Percentiles rank a stretch among this genome's conserved stretches.
phyloP scores from a whole-genome alignment of 441 rosid species.

The Adansonia madagascariensis region DNA sequence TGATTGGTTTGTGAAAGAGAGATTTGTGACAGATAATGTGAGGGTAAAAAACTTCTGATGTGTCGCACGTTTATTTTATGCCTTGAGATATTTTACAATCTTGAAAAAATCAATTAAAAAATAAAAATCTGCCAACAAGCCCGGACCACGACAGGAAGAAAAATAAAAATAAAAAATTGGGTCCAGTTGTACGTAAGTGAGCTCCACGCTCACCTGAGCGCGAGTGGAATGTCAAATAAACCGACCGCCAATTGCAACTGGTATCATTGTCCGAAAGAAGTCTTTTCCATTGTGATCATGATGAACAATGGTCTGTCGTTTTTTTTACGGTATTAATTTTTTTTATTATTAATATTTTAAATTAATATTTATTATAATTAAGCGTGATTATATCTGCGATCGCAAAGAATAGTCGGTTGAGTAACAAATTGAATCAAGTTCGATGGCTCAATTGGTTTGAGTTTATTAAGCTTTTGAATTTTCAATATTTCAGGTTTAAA shows the following conservation, averaged over 20 bases:
- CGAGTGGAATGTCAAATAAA: not conserved
- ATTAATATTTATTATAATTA: too few species aligned
- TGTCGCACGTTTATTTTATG: not conserved
- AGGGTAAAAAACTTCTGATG: not conserved
- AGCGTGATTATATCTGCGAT: too few species aligned
- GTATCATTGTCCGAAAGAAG: not conserved
- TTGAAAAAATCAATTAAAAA: not conserved
- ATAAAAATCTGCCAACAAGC: constrained; percentile 8
- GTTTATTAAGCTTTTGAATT: too few species aligned
- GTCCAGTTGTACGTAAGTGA: not conserved
- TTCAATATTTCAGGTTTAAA: too few species aligned
- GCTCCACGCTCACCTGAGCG: not conserved
- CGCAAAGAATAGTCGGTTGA: too few species aligned
- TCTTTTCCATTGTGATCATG: too few species aligned
- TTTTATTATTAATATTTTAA: too few species aligned
- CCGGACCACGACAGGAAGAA: not conserved
- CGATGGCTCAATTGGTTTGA: too few species aligned
- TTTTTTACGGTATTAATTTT: too few species aligned
- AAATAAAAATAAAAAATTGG: not conserved
- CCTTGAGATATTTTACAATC: not conserved
- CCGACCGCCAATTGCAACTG: not conserved
- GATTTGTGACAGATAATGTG: not conserved
- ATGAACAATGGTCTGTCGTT: too few species aligned
- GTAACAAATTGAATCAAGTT: too few species aligned
- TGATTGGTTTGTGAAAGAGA: not conserved